These are phyloP conservation scores for Pontederia crassipes DNA, from an alignment of 176 grass and related monocot genomes.

Conservation along the genomic window DNA sequence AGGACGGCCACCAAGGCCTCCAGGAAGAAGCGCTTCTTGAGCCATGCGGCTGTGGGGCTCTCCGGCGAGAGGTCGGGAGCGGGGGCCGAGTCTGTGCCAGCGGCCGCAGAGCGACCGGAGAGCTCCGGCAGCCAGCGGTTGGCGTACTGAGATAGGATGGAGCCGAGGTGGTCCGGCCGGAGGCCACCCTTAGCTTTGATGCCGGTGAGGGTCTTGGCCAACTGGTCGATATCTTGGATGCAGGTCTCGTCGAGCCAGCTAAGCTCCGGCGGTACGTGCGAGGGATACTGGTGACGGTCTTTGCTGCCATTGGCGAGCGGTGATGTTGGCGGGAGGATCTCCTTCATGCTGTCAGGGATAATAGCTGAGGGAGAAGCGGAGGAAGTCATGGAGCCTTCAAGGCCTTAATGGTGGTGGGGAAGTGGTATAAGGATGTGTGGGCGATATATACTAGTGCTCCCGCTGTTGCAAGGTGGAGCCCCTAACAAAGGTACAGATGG, in stretches of 20 bases:
- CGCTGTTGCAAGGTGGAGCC: no score
- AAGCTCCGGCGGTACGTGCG: neutral
- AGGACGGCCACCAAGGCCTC: constrained; percentile 75
- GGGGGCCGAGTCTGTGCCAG: no score
- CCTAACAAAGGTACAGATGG: no score
- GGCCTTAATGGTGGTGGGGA: no score
- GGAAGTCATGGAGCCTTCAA: no score
- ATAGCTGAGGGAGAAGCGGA: no score
- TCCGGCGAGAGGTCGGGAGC: constrained; percentile 22
- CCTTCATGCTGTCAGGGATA: no score
- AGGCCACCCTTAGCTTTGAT: constrained; percentile 40
- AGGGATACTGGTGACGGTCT: no score
- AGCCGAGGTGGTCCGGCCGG: constrained; percentile 55
- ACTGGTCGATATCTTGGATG: constrained; percentile 64
- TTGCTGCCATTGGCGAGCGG: no score
- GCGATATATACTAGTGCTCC: no score
- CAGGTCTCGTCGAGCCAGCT: constrained; percentile 36
- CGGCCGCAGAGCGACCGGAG: constrained; percentile 24
- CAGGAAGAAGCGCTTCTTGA: constrained; percentile 69
- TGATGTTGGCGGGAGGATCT: no score
- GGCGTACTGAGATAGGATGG: constrained; percentile 78
- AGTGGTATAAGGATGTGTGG: no score
- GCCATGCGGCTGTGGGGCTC: constrained; percentile 80
- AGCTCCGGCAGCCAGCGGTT: constrained; percentile 88
- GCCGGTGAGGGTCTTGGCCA: constrained; percentile 57